Evolutionary conservation across 2,329 filamentous ascomycete genomes (phyloP).

Genomic region (Ophiostoma sp.): DNA sequence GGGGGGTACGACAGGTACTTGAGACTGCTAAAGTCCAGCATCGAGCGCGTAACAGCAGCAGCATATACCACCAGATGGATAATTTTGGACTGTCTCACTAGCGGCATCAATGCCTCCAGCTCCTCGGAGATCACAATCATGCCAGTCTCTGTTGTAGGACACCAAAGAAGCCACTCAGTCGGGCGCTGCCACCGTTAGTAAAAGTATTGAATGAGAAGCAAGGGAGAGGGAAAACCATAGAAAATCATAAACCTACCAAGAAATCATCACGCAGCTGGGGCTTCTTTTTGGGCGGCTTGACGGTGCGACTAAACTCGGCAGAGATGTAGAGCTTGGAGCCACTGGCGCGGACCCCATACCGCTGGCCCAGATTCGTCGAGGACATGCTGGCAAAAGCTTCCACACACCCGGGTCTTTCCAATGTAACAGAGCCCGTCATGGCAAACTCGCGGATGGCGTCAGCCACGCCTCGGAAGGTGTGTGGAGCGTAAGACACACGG

Average conservation of each 20-base stretch:
- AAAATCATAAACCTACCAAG: slow-evolving; percentile 23
- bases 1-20: slow-evolving; percentile 48
- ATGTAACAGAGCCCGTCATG: slow-evolving; percentile 14
- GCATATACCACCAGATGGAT: slow-evolving; percentile 47
- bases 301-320: slow-evolving; percentile 45
- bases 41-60: slow-evolving; percentile 54
- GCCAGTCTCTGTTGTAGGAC: slow-evolving; percentile 41
- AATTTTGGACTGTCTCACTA: slow-evolving; percentile 33
- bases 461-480: slow-evolving; percentile 20
- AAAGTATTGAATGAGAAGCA: slow-evolving; percentile 24
- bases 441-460: slow-evolving; percentile 19
- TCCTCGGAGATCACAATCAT: slow-evolving; percentile 60
- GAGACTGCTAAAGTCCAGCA: slow-evolving; percentile 55
- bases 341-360: slow-evolving; percentile 18
- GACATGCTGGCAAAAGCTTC: slow-evolving; percentile 18
- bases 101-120: slow-evolving; percentile 49
- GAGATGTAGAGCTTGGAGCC: slow-evolving; percentile 37
- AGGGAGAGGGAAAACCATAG: neutral
- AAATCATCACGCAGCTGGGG: slow-evolving; percentile 33
- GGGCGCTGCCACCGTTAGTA: slow-evolving; percentile 32
- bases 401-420: neutral
- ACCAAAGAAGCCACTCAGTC: slow-evolving; percentile 60
- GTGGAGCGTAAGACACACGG: neutral
- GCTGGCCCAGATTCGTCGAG: slow-evolving; percentile 14
- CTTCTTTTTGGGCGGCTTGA: slow-evolving; percentile 33